Evolutionary conservation across 73 alveolate species (phyloP).

Genomic region (Paraurostyla sp.): DNA sequence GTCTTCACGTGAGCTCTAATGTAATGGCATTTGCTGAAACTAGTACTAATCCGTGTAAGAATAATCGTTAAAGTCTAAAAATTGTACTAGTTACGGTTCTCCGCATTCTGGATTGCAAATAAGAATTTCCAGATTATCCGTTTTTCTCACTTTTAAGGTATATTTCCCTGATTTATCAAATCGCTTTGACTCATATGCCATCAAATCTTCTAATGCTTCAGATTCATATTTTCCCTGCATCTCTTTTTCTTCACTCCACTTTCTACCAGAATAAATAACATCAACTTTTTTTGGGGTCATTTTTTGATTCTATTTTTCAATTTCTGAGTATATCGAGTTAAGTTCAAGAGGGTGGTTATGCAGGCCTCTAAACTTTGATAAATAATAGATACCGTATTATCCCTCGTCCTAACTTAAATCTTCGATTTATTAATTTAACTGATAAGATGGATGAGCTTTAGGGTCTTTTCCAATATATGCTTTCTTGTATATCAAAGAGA

Average conservation of each 20-base stretch:
- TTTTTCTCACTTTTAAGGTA: slow-evolving; percentile 23
- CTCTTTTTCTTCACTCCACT: slow-evolving; percentile 7
- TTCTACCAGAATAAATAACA: background rate
- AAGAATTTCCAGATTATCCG: background rate
- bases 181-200: slow-evolving; percentile 38
- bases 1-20: background rate
- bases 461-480: slow-evolving; percentile 40
- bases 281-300: background rate
- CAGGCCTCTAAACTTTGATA: slow-evolving; percentile 43
- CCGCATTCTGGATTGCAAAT: slow-evolving; percentile 34
- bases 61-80: background rate
- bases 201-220: slow-evolving; percentile 39
- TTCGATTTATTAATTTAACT: background rate
- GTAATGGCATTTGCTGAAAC: no score
- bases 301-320: background rate
- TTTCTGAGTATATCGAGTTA: slow-evolving; percentile 1
- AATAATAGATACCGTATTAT: slow-evolving; percentile 18
- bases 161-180: slow-evolving; percentile 33
- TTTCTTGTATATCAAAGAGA: slow-evolving; percentile 50
- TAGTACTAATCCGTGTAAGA: background rate
- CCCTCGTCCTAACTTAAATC: slow-evolving; percentile 27
- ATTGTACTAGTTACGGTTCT: slow-evolving; percentile 6
- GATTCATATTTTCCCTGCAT: slow-evolving; percentile 26
- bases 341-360: slow-evolving; percentile 51
- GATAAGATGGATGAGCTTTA: slow-evolving; percentile 6